A percentile compares a stretch with the other conserved stretches of the same genome.
These are phyloP conservation scores for Fusarium sp. DNA, from an alignment of 2,329 filamentous ascomycete species.

Conservation along the genomic window DNA sequence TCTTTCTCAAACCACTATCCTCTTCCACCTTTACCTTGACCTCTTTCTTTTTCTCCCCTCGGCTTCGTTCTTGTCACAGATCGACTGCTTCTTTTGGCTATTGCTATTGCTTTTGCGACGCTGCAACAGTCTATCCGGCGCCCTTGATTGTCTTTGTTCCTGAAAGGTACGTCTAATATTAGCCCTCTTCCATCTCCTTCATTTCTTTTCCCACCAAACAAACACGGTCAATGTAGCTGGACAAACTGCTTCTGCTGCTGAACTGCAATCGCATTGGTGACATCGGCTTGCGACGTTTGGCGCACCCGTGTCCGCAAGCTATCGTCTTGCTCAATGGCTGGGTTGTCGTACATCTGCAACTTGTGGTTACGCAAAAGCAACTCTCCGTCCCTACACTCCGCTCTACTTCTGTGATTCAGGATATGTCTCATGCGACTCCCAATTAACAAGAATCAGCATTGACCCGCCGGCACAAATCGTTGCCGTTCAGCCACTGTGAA, in stretches of 20 bases:
- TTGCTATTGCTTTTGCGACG: slow-evolving; percentile 39
- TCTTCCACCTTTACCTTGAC: slow-evolving; percentile 18
- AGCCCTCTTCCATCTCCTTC: slow-evolving; percentile 30
- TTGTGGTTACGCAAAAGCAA: slow-evolving; percentile 45
- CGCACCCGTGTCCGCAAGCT: slow-evolving; percentile 34
- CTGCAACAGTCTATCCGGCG: slow-evolving; percentile 24
- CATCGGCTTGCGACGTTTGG: slow-evolving; percentile 41
- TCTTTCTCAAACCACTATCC: slow-evolving; percentile 9
- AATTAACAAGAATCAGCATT: slow-evolving; percentile 46
- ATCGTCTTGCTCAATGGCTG: slow-evolving; percentile 35
- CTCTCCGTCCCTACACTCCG: slow-evolving; percentile 38
- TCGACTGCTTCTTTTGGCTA: slow-evolving; percentile 25
- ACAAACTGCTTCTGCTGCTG: slow-evolving; percentile 28
- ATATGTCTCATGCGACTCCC: slow-evolving; percentile 28
- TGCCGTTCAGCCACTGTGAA: slow-evolving; percentile 36
- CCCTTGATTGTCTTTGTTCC: slow-evolving; percentile 26
- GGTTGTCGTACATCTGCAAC: slow-evolving; percentile 39
- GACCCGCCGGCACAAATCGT: slow-evolving; percentile 22
- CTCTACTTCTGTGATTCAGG: slow-evolving; percentile 35
- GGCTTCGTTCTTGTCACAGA: slow-evolving; percentile 19
- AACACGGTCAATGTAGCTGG: slow-evolving; percentile 3
- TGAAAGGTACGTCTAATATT: slow-evolving; percentile 41
- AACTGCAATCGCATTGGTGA: slow-evolving; percentile 32
- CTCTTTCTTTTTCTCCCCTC: slow-evolving; percentile 11
- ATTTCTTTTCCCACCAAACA: slow-evolving; percentile 18